These are phyloP conservation scores for Nothopassalora personata DNA, from an alignment of 2,329 filamentous ascomycete species.

Conservation along the genomic window DNA sequence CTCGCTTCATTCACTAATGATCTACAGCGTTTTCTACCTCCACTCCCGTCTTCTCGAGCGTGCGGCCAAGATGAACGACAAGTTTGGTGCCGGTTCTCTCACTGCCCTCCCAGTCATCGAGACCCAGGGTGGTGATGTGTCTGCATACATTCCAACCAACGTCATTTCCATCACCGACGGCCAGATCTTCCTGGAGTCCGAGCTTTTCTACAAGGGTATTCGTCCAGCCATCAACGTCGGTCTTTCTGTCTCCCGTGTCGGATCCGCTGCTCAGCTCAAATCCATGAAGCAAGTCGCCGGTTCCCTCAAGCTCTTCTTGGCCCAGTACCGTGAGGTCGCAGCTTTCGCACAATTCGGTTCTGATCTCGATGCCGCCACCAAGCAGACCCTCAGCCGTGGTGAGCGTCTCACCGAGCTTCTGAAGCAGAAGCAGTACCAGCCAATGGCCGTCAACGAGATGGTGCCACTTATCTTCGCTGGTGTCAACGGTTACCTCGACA, in stretches of 20 bases:
- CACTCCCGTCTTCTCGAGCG: conserved; percentile 99
- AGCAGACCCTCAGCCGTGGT: conserved; percentile 97
- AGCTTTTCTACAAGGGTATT: conserved; percentile 99
- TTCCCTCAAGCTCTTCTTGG: conserved; percentile 99
- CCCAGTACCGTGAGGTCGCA: conserved; percentile 99
- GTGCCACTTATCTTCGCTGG: conserved; percentile 98
- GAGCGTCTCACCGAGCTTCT: conserved; percentile 97
- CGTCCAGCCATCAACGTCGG: conserved; percentile 99
- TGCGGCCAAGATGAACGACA: conserved; percentile 98
- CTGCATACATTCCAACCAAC: conserved; percentile 99
- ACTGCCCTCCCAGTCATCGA: conserved; percentile 97
- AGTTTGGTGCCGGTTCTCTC: conserved; percentile 82
- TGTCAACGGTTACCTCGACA: conserved; percentile 95
- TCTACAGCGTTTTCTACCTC: conserved; percentile 81
- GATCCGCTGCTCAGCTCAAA: conserved; percentile 98
- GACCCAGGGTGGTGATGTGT: conserved; percentile 99
- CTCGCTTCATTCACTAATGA: background rate
- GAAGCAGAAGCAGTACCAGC: conserved; percentile 99
- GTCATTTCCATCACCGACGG: conserved; percentile 99
- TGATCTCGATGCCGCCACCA: conserved; percentile 96
- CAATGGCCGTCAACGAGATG: conserved; percentile 99
- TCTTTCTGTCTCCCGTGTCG: conserved; percentile 99
- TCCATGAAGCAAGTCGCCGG: conserved; percentile 99
- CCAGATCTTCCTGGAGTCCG: conserved; percentile 98
- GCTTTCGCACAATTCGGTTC: conserved; percentile 99